phyloP scores from a whole-genome alignment of 1,284 basidiomycete genomes.

The Somion occarium region DNA sequence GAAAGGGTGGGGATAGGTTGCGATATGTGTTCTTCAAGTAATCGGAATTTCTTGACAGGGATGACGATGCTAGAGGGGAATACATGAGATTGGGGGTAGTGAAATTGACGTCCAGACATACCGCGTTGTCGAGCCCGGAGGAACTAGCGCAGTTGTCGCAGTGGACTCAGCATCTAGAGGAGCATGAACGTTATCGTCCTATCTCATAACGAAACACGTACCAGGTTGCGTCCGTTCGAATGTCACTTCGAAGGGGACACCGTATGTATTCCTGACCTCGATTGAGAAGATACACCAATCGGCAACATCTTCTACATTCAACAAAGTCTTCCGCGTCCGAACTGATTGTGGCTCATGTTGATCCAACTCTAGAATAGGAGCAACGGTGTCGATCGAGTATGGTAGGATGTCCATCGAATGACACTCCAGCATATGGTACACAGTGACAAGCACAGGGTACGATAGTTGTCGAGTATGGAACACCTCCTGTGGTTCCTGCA shows the following conservation, averaged over 20 bases:
- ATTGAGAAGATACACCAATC: conserved; percentile 83
- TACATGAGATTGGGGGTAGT: conserved; percentile 1
- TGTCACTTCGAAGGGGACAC: conserved; percentile 82
- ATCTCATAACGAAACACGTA: conserved; percentile 21
- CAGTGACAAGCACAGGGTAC: conserved; percentile 84
- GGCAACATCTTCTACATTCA: conserved; percentile 45
- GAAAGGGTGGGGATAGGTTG: conserved; percentile 80
- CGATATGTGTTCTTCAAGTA: conserved; percentile 54
- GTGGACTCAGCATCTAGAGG: conserved; percentile 35
- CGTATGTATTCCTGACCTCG: conserved; percentile 87
- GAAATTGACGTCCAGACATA: conserved; percentile 20
- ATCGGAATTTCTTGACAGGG: conserved; percentile 66
- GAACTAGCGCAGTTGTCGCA: conserved; percentile 57
- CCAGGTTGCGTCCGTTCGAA: conserved; percentile 66
- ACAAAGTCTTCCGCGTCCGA: conserved; percentile 24
- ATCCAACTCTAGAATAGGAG: conserved; percentile 7
- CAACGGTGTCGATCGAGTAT: conserved; percentile 39
- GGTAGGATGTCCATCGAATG: conserved; percentile 75
- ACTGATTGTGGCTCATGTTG: conserved; percentile 12
- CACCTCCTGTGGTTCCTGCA: conserved; percentile 35
- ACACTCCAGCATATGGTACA: conserved; percentile 90
- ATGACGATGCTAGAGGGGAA: conserved; percentile 59
- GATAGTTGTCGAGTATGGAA: conserved; percentile 84
- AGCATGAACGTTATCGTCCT: conserved; percentile 2
- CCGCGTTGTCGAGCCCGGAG: conserved; percentile 84